A percentile compares a stretch with the other conserved stretches of the same genome.
Evolutionary conservation across 208 protist genomes (phyloP).

Genomic region (Trypanosoma brucei): DNA sequence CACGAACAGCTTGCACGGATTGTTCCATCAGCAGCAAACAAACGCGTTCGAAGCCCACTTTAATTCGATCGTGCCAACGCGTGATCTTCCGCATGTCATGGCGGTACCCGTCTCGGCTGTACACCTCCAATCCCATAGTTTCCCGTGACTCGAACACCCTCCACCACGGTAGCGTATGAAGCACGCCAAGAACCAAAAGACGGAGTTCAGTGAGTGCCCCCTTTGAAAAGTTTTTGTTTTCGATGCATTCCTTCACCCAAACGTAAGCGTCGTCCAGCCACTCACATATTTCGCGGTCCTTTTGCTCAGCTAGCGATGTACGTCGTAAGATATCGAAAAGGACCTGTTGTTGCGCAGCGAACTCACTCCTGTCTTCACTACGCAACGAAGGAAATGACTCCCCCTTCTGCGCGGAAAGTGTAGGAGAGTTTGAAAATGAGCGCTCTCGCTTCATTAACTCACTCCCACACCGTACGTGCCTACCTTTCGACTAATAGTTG

Average conservation of each 20-base stretch:
- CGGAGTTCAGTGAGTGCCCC: constrained; percentile 38
- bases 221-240: background rate
- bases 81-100: constrained; percentile 26
- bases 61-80: constrained; percentile 60
- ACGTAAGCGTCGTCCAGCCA: constrained; percentile 45
- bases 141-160: constrained; percentile 53
- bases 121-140: constrained; percentile 4
- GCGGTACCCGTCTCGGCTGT: background rate
- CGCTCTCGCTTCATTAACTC: constrained; percentile 18
- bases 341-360: constrained; percentile 26
- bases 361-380: background rate
- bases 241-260: constrained; percentile 33
- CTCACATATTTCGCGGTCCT: constrained; percentile 65
- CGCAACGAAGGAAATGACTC: background rate
- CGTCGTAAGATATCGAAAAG: constrained; percentile 63
- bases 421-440: constrained; percentile 12
- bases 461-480: no score
- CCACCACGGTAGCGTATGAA: constrained; percentile 83
- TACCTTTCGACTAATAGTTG: no score
- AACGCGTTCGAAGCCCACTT: constrained; percentile 71
- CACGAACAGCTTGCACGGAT: constrained; percentile 56
- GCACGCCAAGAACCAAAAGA: constrained; percentile 60
- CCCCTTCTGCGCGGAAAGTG: background rate
- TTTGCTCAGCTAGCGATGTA: constrained; percentile 67
- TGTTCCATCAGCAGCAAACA: constrained; percentile 59